Percentiles rank a stretch among this genome's conserved stretches.
These are phyloP conservation scores for Citeromyces hawaiiensis DNA, from an alignment of 1,139 yeast species.

Conservation along the genomic window DNA sequence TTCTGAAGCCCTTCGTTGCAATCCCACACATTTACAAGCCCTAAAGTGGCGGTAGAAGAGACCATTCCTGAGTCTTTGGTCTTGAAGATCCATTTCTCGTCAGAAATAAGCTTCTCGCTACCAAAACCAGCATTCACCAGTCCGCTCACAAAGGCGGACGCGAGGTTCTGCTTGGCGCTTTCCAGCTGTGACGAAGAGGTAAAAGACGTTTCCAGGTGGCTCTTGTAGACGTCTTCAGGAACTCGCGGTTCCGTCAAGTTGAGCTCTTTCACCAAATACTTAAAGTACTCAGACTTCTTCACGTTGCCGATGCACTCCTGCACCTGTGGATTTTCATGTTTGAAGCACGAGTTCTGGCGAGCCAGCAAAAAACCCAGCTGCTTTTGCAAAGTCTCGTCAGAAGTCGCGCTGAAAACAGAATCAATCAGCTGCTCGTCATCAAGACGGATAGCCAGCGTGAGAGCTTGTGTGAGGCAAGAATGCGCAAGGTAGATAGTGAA, in stretches of 20 bases:
- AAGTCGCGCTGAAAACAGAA: constrained; percentile 65
- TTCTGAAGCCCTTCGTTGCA: constrained; percentile 79
- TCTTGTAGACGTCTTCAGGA: constrained; percentile 91
- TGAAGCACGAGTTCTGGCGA: constrained; percentile 74
- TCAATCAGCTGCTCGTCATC: constrained; percentile 71
- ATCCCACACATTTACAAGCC: constrained; percentile 88
- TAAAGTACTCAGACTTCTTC: constrained; percentile 66
- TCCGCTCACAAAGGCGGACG: constrained; percentile 89
- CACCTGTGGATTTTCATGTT: constrained; percentile 55
- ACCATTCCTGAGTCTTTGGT: constrained; percentile 89
- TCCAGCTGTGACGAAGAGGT: constrained; percentile 43
- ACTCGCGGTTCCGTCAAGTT: constrained; percentile 81
- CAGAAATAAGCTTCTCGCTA: constrained; percentile 67
- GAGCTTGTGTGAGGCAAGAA: constrained; percentile 78
- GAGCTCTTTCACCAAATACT: constrained; percentile 73
- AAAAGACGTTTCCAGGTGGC: constrained; percentile 52
- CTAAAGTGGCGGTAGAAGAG: constrained; percentile 90
- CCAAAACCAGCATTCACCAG: constrained; percentile 88
- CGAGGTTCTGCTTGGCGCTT: constrained; percentile 91
- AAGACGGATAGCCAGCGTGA: constrained; percentile 77
- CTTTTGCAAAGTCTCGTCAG: constrained; percentile 63
- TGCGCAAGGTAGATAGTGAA: constrained; percentile 72
- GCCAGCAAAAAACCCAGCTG: constrained; percentile 88
- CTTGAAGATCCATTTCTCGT: constrained; percentile 73
- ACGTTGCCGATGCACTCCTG: constrained; percentile 81